Evolutionary conservation across 179 eudicot species (phyloP), one percentile per base, ranked within the genome.

Genomic region (Spergularia azorica): DNA sequence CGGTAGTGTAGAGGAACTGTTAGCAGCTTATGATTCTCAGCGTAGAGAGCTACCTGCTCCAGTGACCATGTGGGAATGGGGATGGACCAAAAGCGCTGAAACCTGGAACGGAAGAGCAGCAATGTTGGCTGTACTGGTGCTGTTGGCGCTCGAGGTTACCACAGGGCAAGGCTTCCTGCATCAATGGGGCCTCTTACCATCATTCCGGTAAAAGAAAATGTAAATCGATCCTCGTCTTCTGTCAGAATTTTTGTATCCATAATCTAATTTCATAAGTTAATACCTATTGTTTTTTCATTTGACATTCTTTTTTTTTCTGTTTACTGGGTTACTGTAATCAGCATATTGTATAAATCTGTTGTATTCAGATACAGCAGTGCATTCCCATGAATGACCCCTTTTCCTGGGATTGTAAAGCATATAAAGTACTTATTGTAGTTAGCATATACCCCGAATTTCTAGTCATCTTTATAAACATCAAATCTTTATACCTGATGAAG

Each of bases 31-130:
- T 41, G 98, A 96, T 74, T 91, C 99, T n/a, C 95, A 96, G 51
- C 92, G 98, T 2, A 82, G 97, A 81, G 98, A 90, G 85, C 87
- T 96, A 63, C 99, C 99, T 0, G 86, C 99, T 3, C 98, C 92
- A 8, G 97, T 94, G 73, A 89, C 90, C 7, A 67, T 96, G 62
- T 96, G 99, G 98, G 96, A 96, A 76, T 96, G 99, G 97, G 99
- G 99, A 51, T 96, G 90, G 90, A 96, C 98, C 2, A 91, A 90
- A 81, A 96, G 99, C 80, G 99, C 99, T 17, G 99, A 96, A 82
- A 96, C 99, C 21, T 96, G 99, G 99, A 96, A 96, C 54, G 98
- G 99, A 18, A 89, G 99, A 74, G 96, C 93, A 5, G 98, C 99
- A 21, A 96, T 96, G 99, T 76, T 96, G 82, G 99, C 98, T 0